These are phyloP conservation scores for Diversispora epigaea DNA, from an alignment of 192 early-diverging fungal genomes.

Conservation along the genomic window DNA sequence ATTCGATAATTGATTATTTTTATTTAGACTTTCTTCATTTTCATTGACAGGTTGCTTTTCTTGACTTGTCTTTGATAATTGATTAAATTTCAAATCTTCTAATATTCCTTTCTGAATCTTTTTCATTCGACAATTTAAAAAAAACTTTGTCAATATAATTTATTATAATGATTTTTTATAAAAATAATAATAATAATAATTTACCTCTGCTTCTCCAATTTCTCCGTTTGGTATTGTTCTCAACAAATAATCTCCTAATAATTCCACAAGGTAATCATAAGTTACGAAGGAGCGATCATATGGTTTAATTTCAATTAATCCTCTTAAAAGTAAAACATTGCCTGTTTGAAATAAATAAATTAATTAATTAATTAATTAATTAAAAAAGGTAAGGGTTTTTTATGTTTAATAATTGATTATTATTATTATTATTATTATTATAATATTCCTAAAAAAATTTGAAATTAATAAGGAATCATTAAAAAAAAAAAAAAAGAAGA, in stretches of 20 bases:
- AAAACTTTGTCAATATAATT: neutral
- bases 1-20: too few species aligned
- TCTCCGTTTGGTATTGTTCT: conserved; percentile 38
- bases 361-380: neutral
- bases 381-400: neutral
- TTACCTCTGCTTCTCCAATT: conserved; percentile 12
- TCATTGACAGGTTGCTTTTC: neutral
- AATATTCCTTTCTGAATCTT: conserved; percentile 16
- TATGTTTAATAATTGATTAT: neutral
- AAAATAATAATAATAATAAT: neutral
- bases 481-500: too few species aligned
- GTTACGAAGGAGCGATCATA: conserved; percentile 54
- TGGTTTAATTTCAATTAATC: conserved; percentile 59
- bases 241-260: conserved; percentile 77
- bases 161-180: neutral
- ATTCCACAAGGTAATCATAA: conserved; percentile 66
- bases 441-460: too few species aligned
- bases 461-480: too few species aligned
- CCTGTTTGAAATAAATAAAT: conserved; percentile 32
- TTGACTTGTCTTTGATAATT: neutral
- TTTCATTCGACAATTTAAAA: neutral
- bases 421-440: neutral
- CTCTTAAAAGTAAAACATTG: conserved; percentile 79
- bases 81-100: neutral
- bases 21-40: neutral